Percentiles rank a stretch among this genome's conserved stretches.
Conservation (phyloP, 495 filamentous ascomycete genomes). For the Trichoderma erinaceum region DNA sequence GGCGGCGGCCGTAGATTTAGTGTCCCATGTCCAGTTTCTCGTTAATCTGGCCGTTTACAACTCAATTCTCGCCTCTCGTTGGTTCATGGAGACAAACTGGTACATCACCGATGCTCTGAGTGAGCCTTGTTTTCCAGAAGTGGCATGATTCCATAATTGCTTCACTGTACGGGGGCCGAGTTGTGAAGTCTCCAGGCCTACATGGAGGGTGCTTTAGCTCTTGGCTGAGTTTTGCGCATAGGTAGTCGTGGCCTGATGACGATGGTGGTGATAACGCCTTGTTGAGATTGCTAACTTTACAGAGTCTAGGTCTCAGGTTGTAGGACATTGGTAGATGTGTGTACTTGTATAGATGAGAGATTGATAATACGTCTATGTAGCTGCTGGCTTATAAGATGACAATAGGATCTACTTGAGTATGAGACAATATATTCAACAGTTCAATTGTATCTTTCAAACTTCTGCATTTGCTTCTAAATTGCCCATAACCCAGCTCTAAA, state of each 20-base stretch:
- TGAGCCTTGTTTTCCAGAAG: neutral
- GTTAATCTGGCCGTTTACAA: neutral
- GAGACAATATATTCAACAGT: neutral
- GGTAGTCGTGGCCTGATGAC: neutral
- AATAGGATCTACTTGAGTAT: neutral
- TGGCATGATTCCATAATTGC: neutral
- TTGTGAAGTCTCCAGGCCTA: neutral
- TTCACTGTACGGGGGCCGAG: neutral
- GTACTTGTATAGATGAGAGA: no score
- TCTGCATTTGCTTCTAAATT: no score
- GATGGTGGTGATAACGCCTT: neutral
- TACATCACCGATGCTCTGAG: neutral
- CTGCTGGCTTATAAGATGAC: neutral
- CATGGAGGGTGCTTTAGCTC: neutral
- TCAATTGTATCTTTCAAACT: neutral
- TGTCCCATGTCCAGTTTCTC: neutral
- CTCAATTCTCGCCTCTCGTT: neutral
- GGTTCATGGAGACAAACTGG: constrained; percentile 1
- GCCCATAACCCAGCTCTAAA: neutral
- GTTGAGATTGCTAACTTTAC: neutral
- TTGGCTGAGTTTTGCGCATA: neutral
- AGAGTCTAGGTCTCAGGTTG: no score
- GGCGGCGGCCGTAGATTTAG: neutral
- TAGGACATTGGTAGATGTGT: no score
- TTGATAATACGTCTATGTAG: neutral